Conservation (phyloP, 2,329 filamentous ascomycete species). For the Capronia americana region DNA sequence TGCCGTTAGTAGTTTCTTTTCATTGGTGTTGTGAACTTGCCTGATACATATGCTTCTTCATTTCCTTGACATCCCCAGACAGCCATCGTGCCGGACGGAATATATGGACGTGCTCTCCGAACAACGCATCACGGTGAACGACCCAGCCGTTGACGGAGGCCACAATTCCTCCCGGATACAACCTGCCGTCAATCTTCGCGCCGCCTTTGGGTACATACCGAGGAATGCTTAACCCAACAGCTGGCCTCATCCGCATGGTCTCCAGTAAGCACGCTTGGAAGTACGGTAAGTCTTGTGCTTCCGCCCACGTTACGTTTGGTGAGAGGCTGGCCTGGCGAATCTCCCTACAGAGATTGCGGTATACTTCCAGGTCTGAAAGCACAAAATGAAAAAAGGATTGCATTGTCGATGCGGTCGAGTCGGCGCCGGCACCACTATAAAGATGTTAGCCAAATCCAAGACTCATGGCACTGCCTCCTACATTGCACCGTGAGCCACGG, state of each 20-base stretch:
- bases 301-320: slow-evolving; percentile 15
- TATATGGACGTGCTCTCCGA: background rate
- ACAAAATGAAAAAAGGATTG: slow-evolving; percentile 62
- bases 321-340: slow-evolving; percentile 38
- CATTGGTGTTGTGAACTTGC: slow-evolving; percentile 42
- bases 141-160: slow-evolving; percentile 45
- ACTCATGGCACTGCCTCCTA: slow-evolving; percentile 20
- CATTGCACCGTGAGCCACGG: slow-evolving; percentile 61
- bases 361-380: slow-evolving; percentile 53
- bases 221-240: slow-evolving; percentile 38
- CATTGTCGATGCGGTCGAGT: slow-evolving; percentile 66
- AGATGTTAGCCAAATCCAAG: background rate
- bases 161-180: slow-evolving; percentile 18
- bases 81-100: slow-evolving; percentile 10
- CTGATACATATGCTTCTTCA: slow-evolving; percentile 63
- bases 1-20: background rate
- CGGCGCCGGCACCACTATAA: slow-evolving; percentile 55
- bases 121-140: slow-evolving; percentile 48
- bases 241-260: slow-evolving; percentile 33
- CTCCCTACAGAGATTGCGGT: slow-evolving; percentile 56
- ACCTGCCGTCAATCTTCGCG: slow-evolving; percentile 27
- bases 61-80: slow-evolving; percentile 51
- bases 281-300: slow-evolving; percentile 27
- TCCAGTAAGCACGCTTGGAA: slow-evolving; percentile 29
- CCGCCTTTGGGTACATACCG: slow-evolving; percentile 34